A percentile compares a stretch with the other conserved stretches of the same genome.
phyloP scores from a whole-genome alignment of 208 protist species.

The Trichomonas tenax region DNA sequence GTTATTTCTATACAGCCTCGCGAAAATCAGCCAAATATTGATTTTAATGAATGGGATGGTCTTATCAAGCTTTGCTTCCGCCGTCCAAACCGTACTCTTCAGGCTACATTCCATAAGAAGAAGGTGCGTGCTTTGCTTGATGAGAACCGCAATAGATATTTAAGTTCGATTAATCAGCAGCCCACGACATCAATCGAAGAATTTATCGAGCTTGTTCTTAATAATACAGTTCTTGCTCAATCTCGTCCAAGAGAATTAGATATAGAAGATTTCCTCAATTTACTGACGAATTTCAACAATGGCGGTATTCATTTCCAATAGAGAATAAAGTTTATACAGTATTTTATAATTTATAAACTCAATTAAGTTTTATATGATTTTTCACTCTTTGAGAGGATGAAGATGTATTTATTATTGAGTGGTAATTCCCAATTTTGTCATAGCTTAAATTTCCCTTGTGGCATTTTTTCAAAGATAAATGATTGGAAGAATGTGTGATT shows the following conservation, averaged over 20 bases:
- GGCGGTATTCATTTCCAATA: constrained; percentile 3
- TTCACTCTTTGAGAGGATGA: too few species aligned
- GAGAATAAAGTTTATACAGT: background rate
- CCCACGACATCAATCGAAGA: background rate
- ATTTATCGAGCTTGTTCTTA: background rate
- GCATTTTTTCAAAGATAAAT: too few species aligned
- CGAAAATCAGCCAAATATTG: constrained; percentile 78
- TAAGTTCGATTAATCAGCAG: background rate
- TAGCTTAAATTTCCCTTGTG: too few species aligned
- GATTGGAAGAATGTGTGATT: too few species aligned
- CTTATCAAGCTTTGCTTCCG: constrained; percentile 89
- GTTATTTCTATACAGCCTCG: constrained; percentile 94
- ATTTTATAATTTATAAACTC: background rate
- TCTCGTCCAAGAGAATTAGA: background rate
- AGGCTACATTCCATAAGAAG: constrained; percentile 18
- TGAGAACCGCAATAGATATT: background rate
- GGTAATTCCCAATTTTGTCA: too few species aligned
- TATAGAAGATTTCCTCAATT: constrained; percentile 20
- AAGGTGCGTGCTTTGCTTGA: background rate
- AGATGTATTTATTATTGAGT: too few species aligned
- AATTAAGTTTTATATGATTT: too few species aligned
- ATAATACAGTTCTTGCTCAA: background rate
- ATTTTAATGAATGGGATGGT: constrained; percentile 98
- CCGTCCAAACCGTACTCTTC: constrained; percentile 39
- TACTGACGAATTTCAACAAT: background rate